phyloP scores from a whole-genome alignment of 192 early-diverging fungal genomes.

The Coemansia sp. region DNA sequence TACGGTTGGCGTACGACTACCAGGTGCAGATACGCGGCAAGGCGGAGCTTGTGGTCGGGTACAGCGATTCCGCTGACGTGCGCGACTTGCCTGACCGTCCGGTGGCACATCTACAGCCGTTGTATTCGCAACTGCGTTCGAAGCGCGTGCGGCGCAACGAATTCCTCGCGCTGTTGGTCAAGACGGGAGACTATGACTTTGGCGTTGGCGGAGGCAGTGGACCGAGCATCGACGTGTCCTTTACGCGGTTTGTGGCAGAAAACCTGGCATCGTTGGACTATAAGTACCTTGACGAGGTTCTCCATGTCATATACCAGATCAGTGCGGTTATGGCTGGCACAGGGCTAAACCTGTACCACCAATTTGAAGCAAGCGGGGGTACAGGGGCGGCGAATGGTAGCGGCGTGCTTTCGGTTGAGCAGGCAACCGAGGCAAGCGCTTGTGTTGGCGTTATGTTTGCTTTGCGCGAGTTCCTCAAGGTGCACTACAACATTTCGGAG shows the following conservation, averaged over 20 bases:
- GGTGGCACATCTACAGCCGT: conserved; percentile 56
- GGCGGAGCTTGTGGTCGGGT: conserved; percentile 42
- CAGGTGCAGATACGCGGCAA: conserved; percentile 50
- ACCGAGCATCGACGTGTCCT: conserved; percentile 52
- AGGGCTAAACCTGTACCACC: conserved; percentile 58
- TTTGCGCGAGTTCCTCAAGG: conserved; percentile 62
- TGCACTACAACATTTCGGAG: conserved; percentile 55
- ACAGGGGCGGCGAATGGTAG: background rate
- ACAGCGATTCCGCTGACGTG: conserved; percentile 19
- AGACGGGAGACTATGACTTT: conserved; percentile 62
- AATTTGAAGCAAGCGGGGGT: conserved; percentile 19
- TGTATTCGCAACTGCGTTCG: conserved; percentile 66
- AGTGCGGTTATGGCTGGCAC: conserved; percentile 69
- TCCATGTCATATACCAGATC: conserved; percentile 69
- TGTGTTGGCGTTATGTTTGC: conserved; percentile 60
- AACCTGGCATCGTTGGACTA: conserved; percentile 77
- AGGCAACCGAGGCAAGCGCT: conserved; percentile 55
- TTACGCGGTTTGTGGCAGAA: conserved; percentile 76
- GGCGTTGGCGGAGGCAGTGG: background rate
- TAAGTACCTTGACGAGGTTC: conserved; percentile 76
- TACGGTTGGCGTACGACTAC: conserved; percentile 71
- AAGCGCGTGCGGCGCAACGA: conserved; percentile 70
- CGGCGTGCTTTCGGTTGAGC: conserved; percentile 4
- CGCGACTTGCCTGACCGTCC: conserved; percentile 31
- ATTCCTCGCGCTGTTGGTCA: conserved; percentile 64